Conservation (phyloP, 306 rosid species). For the Fagus sylvatica region DNA sequence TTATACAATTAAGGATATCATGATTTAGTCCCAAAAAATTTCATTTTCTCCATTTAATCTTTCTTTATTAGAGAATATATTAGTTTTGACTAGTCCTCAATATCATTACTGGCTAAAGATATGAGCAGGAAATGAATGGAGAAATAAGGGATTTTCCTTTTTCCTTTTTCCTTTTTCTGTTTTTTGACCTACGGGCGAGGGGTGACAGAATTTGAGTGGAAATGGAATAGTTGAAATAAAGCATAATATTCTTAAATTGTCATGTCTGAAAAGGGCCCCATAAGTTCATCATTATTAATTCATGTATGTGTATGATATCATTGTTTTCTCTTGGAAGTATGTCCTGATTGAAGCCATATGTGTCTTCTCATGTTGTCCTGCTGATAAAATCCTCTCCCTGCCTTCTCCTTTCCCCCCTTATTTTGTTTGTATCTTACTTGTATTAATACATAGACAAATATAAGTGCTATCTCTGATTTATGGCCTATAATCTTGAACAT, state of each 20-base stretch:
- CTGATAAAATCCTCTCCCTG: slow-evolving; percentile 36
- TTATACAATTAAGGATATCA: neutral
- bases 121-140: slow-evolving; percentile 25
- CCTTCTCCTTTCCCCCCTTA: slow-evolving; percentile 6
- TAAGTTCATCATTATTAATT: slow-evolving; percentile 26
- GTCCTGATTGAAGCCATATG: slow-evolving; percentile 50
- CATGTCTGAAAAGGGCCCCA: slow-evolving; percentile 45
- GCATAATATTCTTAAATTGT: slow-evolving; percentile 50
- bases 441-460: slow-evolving; percentile 54
- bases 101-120: slow-evolving; percentile 30
- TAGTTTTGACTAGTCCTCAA: slow-evolving; percentile 36
- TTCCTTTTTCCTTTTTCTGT: too few relatives aligned
- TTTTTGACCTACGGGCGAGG: neutral
- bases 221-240: slow-evolving; percentile 26
- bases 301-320: slow-evolving; percentile 44
- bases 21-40: neutral
- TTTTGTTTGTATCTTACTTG: slow-evolving; percentile 50
- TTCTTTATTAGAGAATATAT: slow-evolving; percentile 21
- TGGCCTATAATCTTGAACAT: slow-evolving; percentile 37
- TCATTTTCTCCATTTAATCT: neutral
- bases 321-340: slow-evolving; percentile 56
- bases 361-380: slow-evolving; percentile 54
- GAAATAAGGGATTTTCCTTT: slow-evolving; percentile 17
- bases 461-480: slow-evolving; percentile 33
- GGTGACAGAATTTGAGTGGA: slow-evolving; percentile 23